phyloP scores from a whole-genome alignment of 2,329 filamentous ascomycete species.

The Colletotrichum phormii region DNA sequence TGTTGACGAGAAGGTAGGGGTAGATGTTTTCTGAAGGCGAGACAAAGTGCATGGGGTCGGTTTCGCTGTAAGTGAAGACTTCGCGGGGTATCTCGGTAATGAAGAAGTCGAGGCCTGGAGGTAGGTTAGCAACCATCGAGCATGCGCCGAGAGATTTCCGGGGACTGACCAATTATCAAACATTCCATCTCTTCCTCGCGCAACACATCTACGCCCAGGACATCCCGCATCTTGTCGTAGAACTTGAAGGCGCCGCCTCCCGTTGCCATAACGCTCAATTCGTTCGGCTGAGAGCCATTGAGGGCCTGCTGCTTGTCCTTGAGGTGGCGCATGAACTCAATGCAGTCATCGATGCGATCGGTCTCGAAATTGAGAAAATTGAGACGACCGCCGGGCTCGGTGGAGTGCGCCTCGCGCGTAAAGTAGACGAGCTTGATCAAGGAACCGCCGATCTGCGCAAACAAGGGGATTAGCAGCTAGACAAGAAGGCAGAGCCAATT shows the following conservation, averaged over 20 bases:
- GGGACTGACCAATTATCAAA: constrained; percentile 83
- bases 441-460: constrained; percentile 86
- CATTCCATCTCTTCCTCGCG: constrained; percentile 99
- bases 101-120: constrained; percentile 91
- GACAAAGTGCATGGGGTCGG: constrained; percentile 90
- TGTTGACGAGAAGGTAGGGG: constrained; percentile 97
- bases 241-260: constrained; percentile 97
- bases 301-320: constrained; percentile 83
- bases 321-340: constrained; percentile 89
- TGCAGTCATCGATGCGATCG: constrained; percentile 90
- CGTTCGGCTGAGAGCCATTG: constrained; percentile 77
- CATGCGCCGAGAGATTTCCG: too few relatives aligned
- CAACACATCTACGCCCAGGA: constrained; percentile 87
- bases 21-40: constrained; percentile 85
- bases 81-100: constrained; percentile 97
- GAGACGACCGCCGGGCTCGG: constrained; percentile 85
- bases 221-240: constrained; percentile 89
- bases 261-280: constrained; percentile 93
- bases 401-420: constrained; percentile 84
- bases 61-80: constrained; percentile 96
- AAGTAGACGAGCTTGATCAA: constrained; percentile 98
- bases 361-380: constrained; percentile 98
- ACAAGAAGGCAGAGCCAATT: constrained; percentile 39
- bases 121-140: background rate
- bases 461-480: constrained; percentile 15